These are phyloP conservation scores for Plantago coronopus DNA, from an alignment of 305 asterid genomes.

Conservation along the genomic window DNA sequence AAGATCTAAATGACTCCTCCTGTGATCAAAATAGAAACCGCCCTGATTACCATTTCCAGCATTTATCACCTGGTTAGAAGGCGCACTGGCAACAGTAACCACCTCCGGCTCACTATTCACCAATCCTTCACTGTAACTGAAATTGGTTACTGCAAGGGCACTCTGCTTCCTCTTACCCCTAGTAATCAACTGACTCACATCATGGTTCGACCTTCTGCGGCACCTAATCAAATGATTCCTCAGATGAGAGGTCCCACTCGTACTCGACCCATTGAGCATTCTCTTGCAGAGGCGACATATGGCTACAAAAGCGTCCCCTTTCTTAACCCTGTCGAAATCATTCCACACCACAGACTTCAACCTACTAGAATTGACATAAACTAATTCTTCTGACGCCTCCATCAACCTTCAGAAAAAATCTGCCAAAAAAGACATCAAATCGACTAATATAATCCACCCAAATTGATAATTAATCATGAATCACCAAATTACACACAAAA, in stretches of 20 bases:
- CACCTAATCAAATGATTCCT: slow-evolving; percentile 90
- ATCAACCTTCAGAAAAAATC: slow-evolving; percentile 26
- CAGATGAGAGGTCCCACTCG: slow-evolving; percentile 90
- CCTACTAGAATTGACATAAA: slow-evolving; percentile 78
- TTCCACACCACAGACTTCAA: slow-evolving; percentile 89
- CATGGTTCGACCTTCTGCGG: slow-evolving; percentile 64
- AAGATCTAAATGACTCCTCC: slow-evolving; percentile 65
- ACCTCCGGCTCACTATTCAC: slow-evolving; percentile 51
- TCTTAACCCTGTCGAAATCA: slow-evolving; percentile 85
- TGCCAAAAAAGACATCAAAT: slow-evolving; percentile 15
- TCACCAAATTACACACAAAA: background rate
- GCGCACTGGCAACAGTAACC: slow-evolving; percentile 47
- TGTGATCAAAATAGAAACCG: slow-evolving; percentile 49
- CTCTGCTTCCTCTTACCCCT: slow-evolving; percentile 73
- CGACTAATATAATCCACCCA: background rate
- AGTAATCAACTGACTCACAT: slow-evolving; percentile 50
- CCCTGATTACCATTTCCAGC: slow-evolving; percentile 38
- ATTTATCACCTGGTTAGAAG: slow-evolving; percentile 34
- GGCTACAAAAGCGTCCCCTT: slow-evolving; percentile 73
- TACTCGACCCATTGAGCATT: slow-evolving; percentile 88
- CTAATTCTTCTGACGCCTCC: slow-evolving; percentile 66
- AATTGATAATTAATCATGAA: background rate
- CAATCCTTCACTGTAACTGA: slow-evolving; percentile 37
- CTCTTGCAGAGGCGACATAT: slow-evolving; percentile 83
- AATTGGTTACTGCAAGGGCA: slow-evolving; percentile 41